Conservation (phyloP, 352 stramenopile species). For the Globisporangium megalacanthum region DNA sequence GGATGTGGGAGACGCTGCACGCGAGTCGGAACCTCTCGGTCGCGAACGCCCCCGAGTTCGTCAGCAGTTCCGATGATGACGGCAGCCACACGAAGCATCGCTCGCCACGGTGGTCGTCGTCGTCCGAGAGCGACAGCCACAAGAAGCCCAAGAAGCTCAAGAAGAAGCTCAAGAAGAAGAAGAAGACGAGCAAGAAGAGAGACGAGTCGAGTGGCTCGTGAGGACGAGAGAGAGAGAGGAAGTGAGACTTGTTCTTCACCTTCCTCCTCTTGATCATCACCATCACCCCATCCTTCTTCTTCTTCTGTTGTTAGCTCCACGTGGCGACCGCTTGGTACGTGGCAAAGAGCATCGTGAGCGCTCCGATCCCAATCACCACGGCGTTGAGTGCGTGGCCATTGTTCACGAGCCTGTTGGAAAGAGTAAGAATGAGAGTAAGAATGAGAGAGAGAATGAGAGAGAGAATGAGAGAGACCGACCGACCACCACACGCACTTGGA, state of each 20-base stretch:
- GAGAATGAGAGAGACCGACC: not conserved
- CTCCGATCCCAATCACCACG: conserved; percentile 35
- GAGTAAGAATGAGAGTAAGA: not conserved
- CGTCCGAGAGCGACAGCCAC: conserved; percentile 1
- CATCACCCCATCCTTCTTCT: no score
- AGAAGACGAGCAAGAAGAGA: conserved; percentile 20
- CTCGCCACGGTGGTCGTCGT: not conserved
- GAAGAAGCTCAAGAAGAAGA: conserved; percentile 19
- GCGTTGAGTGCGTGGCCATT: conserved; percentile 39
- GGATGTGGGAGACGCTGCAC: conserved; percentile 48
- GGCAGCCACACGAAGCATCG: conserved; percentile 32
- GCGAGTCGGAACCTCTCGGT: conserved; percentile 31
- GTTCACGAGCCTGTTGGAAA: conserved; percentile 24
- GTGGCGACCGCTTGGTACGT: conserved; percentile 49
- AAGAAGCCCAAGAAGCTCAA: conserved; percentile 20
- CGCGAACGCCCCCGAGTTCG: conserved; percentile 46
- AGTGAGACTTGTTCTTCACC: no score
- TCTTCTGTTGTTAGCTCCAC: conserved; percentile 34
- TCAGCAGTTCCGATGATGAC: conserved; percentile 28
- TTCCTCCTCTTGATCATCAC: no score
- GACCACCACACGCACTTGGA: conserved; percentile 14
- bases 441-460: not conserved
- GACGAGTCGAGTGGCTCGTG: conserved; percentile 15
- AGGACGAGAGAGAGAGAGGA: conserved; percentile 1
- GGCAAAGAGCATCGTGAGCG: conserved; percentile 59